A percentile compares a stretch with the other conserved stretches of the same genome.
Conservation (phyloP, 192 early-diverging fungal species). For the Backusella liffmaniae region DNA sequence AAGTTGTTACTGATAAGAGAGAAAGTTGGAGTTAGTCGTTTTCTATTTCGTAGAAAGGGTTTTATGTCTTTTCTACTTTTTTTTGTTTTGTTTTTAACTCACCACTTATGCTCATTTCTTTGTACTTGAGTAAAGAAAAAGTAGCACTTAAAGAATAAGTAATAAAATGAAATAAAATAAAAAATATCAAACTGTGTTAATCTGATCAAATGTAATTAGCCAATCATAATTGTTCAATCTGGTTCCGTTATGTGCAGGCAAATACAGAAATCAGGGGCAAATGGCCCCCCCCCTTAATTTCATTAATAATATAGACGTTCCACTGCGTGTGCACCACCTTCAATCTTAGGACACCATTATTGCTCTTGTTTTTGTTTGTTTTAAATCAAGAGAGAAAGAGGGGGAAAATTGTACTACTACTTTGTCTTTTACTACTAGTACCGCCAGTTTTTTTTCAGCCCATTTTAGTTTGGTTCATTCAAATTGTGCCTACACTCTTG, state of each 20-base stretch:
- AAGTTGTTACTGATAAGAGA: constrained; percentile 28
- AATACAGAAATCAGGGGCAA: background rate
- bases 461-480: too few relatives aligned
- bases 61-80: background rate
- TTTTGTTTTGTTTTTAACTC: background rate
- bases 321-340: too few relatives aligned
- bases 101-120: background rate
- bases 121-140: background rate
- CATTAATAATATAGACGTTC: too few relatives aligned
- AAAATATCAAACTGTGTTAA: background rate
- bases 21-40: background rate
- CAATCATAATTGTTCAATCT: background rate
- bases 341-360: too few relatives aligned
- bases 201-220: background rate
- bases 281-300: too few relatives aligned
- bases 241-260: background rate
- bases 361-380: too few relatives aligned
- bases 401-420: too few relatives aligned
- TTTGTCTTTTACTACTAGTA: too few relatives aligned
- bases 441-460: too few relatives aligned
- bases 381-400: too few relatives aligned
- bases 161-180: background rate
- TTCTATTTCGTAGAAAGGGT: background rate
- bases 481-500: too few relatives aligned
- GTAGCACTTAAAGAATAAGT: background rate